Evolutionary conservation across 768 basidiomycete genomes (phyloP), one percentile per base, ranked within the genome.

Genomic region (Panellus pusillus): DNA sequence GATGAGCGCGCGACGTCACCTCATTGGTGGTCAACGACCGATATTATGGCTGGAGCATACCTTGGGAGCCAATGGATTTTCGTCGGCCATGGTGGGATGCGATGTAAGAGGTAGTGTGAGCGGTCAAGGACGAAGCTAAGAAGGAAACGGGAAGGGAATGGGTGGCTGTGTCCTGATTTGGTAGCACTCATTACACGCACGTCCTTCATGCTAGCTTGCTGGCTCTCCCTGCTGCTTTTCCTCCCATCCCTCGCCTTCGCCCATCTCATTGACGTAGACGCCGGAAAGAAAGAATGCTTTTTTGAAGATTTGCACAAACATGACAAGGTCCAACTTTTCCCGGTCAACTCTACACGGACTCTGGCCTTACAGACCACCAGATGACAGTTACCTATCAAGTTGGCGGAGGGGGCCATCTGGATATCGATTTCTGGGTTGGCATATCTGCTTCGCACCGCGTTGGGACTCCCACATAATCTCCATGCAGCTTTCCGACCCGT

Each of bases 381-480:
- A 98, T 99, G 97, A 96, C 96, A 20, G 91, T 99, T 45, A 97
- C 96, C 36, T 99, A 98, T 68, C 97, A 99, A 79, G 97, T 98
- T 7, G 95, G 93, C 47, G 93, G 92, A 40, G 97, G 97, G 20
- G 96, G 97, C 1, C 91, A 98, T 67, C 72, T 98, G 45, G 97
- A 99, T 72, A 92, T 99, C 55, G 96, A 99, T 71, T 98, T 98
- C 68, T 96, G 88, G 89, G 94, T 96, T 64, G 72, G 66, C 24
- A 11, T 49, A 2, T 13, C 36, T 13, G 29, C 27, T n/a, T 20
- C 41, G 28, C 29, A 36, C 18, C 24, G 15, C n/a, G 44, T 24
- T 58, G 41, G 51, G 41, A 29, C 31, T 39, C 59, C 51, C 46
- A 62, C 29, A 47, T 35, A 9, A 29, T 14, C 8, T 27, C 24